A percentile compares a stretch with the other conserved stretches of the same genome.
These are phyloP conservation scores for Venustampulla echinocandica DNA, from an alignment of 495 filamentous ascomycete genomes.

Conservation along the genomic window DNA sequence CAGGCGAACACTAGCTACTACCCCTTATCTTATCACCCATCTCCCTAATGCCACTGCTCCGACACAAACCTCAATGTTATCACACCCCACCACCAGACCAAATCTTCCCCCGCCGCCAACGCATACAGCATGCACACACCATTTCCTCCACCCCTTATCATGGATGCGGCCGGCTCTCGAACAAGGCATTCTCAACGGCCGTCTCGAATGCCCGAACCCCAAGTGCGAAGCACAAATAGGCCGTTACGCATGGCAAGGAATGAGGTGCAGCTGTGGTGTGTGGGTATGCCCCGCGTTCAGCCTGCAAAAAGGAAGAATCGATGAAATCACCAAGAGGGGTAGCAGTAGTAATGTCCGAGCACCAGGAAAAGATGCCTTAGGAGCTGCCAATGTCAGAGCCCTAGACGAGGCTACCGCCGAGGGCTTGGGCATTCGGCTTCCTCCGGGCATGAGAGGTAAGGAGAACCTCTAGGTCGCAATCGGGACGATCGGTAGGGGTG, in stretches of 20 bases:
- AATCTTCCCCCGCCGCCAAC: constrained; percentile 6
- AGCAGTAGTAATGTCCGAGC: constrained; percentile 2
- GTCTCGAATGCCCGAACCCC: constrained; percentile 68
- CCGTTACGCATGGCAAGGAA: constrained; percentile 90
- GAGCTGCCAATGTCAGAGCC: background rate
- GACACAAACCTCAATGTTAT: no score
- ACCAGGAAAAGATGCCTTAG: background rate
- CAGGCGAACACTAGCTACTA: constrained; percentile 56
- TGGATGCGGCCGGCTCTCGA: constrained; percentile 87
- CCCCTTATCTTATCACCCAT: constrained; percentile 52
- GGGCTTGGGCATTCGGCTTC: constrained; percentile 16
- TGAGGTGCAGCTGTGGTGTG: constrained; percentile 81
- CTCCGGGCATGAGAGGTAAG: constrained; percentile 18
- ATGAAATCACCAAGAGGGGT: constrained; percentile 43
- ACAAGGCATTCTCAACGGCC: constrained; percentile 67
- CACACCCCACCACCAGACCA: constrained; percentile 8
- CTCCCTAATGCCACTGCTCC: constrained; percentile 21
- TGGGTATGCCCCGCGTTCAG: constrained; percentile 92
- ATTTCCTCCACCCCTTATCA: constrained; percentile 80
- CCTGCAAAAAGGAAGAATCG: constrained; percentile 70
- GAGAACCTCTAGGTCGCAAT: constrained; percentile 9
- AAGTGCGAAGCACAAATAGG: constrained; percentile 76
- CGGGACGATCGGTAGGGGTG: background rate
- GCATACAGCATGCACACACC: constrained; percentile 57
- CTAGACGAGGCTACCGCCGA: background rate